Conservation (phyloP, 148 eudicot genomes). For the Cornus suecica region DNA sequence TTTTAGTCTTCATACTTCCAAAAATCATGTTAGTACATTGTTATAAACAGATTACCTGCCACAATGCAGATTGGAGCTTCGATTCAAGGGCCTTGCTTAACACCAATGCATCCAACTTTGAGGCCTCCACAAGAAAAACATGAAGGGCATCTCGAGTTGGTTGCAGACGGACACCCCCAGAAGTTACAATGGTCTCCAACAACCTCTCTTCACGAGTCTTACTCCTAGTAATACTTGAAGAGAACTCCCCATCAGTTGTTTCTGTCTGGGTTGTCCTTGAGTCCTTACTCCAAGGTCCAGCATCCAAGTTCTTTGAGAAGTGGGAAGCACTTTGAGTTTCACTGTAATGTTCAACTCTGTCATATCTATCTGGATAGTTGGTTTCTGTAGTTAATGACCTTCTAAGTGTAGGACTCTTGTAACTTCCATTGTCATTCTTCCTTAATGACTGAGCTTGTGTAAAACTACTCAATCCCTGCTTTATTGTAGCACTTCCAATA, state of each 20-base stretch:
- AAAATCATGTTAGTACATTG: not conserved
- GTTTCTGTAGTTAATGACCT: constrained; percentile 75
- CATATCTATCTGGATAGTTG: constrained; percentile 56
- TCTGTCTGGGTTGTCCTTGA: constrained; percentile 36
- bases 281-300: constrained; percentile 77
- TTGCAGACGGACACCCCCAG: constrained; percentile 93
- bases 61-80: constrained; percentile 74
- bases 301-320: constrained; percentile 33
- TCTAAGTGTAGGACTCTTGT: constrained; percentile 74
- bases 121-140: constrained; percentile 72
- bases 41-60: constrained; percentile 65
- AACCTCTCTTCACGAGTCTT: constrained; percentile 87
- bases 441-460: constrained; percentile 57
- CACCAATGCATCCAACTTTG: constrained; percentile 81
- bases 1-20: not conserved
- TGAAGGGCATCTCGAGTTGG: constrained; percentile 95
- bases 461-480: constrained; percentile 70
- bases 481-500: constrained; percentile 84
- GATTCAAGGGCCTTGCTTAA: constrained; percentile 74
- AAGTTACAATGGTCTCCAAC: constrained; percentile 86
- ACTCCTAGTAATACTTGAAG: constrained; percentile 39
- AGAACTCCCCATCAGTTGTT: constrained; percentile 45
- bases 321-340: constrained; percentile 43
- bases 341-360: constrained; percentile 36
- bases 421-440: constrained; percentile 72